Evolutionary conservation across 306 rosid species (phyloP), one percentile per base, ranked within the genome.

Genomic region (Cicer bijugum): DNA sequence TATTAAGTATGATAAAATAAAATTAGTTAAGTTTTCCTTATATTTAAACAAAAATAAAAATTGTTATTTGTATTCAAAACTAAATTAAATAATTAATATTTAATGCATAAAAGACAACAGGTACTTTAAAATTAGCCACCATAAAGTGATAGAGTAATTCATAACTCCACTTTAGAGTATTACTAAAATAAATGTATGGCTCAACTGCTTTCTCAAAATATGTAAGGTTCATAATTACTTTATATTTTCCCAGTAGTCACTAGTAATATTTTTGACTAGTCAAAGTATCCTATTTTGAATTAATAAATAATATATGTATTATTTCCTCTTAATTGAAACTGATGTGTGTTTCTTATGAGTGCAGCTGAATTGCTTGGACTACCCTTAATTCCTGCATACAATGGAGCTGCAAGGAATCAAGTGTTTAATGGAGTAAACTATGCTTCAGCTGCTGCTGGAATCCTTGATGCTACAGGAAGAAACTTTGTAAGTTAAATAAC

Each of bases 401-500:
- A 90, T 33, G 76, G 77, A 72, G 91, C 91, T 15, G 82, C 90
- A n/a, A 87, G 86, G 65, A 61, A 81, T 12, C 84, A 89, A 83
- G 5, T 85, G 12, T 88, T 87, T 70, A 86, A 85, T 40, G 98
- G 97, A 69, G 89, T 91, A 69, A 94, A 94, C 80, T 94, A 88
- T 11, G 98, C 97, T 52, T 94, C 97, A 4, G 96, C 98, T 2
- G 98, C 98, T 6, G 94, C 97, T 1, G 98, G 98, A 76, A 94
- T 94, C 75, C 95, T 94, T 47, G 98, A 89, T 59, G 73, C 6
- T 73, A 91, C 98, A 0, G 98, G 98, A 84, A 76, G 92, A 69
- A 93, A 94, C 86, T 94, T 93, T 74, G 97, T 94, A 74, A 55
- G 87, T 59, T 6, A 33, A 59, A 23, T 17, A 52, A 6, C 19